Evolutionary conservation across 305 asterid species (phyloP).

Genomic region (Ilex paraguariensis): DNA sequence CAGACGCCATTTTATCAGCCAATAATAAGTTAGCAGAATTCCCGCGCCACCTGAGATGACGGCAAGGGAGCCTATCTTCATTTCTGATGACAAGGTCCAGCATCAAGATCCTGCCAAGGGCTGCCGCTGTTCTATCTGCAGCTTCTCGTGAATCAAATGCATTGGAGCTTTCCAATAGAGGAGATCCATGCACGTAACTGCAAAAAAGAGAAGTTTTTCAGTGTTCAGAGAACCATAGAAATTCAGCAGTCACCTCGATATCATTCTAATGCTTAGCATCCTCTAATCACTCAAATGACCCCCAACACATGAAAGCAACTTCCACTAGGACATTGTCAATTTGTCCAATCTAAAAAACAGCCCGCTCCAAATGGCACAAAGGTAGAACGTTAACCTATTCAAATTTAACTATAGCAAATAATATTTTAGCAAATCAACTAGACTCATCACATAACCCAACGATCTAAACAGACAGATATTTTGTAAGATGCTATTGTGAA

Average conservation of each 20-base stretch:
- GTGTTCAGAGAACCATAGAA: slow-evolving; percentile 12
- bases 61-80: slow-evolving; percentile 97
- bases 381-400: no score
- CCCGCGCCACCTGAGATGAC: slow-evolving; percentile 95
- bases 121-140: slow-evolving; percentile 76
- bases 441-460: no score
- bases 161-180: slow-evolving; percentile 72
- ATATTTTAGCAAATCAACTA: no score
- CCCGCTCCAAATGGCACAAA: no score
- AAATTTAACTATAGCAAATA: no score
- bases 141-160: slow-evolving; percentile 84
- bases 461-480: no score
- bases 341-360: no score
- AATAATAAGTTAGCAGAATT: slow-evolving; percentile 78
- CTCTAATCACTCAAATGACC: slow-evolving; percentile 4
- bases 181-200: slow-evolving; percentile 93
- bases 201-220: slow-evolving; percentile 13
- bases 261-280: background rate
- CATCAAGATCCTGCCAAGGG: slow-evolving; percentile 89
- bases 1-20: slow-evolving; percentile 59
- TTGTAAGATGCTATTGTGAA: no score
- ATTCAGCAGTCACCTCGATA: background rate
- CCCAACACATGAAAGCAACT: no score
- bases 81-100: slow-evolving; percentile 97
- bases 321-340: no score